phyloP scores from a whole-genome alignment of 2,329 filamentous ascomycete species.

The Aspergillus novoparasiticus region DNA sequence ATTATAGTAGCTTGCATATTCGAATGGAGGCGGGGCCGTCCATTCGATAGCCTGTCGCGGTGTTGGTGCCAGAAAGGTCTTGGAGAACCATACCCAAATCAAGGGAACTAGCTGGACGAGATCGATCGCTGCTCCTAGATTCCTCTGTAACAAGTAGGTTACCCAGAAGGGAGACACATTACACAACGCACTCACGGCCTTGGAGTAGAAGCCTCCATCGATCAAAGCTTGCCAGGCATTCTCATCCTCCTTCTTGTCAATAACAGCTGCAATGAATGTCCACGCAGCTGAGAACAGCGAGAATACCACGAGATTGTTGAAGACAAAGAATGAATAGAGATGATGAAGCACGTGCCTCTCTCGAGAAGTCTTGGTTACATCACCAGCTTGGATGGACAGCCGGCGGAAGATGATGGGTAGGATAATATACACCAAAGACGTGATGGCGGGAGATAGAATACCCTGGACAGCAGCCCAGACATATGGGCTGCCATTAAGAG shows the following conservation, averaged over 20 bases:
- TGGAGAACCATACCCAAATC: constrained; percentile 79
- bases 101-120: constrained; percentile 86
- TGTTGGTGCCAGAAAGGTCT: constrained; percentile 83
- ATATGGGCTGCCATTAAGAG: constrained; percentile 63
- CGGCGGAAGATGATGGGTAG: constrained; percentile 90
- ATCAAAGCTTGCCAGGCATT: constrained; percentile 71
- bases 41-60: constrained; percentile 89
- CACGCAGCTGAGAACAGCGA: constrained; percentile 86
- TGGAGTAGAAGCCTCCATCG: constrained; percentile 62
- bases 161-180: constrained; percentile 89
- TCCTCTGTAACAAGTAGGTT: constrained; percentile 88
- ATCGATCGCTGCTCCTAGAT: constrained; percentile 90
- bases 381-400: constrained; percentile 79
- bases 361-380: constrained; percentile 87
- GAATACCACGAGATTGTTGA: constrained; percentile 96
- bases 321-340: constrained; percentile 92
- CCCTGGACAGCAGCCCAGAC: constrained; percentile 90
- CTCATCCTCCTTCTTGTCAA: constrained; percentile 59
- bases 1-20: constrained; percentile 97
- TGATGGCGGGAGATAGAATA: constrained; percentile 84
- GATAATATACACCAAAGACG: constrained; percentile 82
- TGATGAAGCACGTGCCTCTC: constrained; percentile 90
- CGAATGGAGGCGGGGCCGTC: constrained; percentile 88
- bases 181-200: constrained; percentile 75
- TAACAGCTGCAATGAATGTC: constrained; percentile 68